These are phyloP conservation scores for Pichia heedii DNA, from an alignment of 805 yeast species.

Conservation along the genomic window DNA sequence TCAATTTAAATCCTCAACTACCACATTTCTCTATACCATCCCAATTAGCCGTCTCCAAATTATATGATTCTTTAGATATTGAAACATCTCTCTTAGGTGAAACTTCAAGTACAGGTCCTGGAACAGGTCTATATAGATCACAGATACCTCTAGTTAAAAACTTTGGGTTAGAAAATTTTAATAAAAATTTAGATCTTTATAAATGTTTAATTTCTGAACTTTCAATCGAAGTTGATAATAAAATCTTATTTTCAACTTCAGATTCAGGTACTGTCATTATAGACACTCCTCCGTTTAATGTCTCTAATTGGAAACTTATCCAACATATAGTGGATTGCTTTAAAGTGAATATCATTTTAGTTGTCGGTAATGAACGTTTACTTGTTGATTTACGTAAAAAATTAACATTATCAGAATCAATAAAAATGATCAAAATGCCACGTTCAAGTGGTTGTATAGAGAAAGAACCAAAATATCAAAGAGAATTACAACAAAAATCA, in stretches of 20 bases:
- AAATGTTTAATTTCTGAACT: constrained; percentile 27
- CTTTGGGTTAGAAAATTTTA: constrained; percentile 58
- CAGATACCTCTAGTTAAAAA: constrained; percentile 82
- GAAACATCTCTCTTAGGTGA: constrained; percentile 70
- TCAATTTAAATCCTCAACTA: constrained; percentile 68
- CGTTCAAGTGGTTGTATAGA: constrained; percentile 73
- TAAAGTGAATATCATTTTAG: constrained; percentile 49
- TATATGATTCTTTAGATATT: constrained; percentile 72
- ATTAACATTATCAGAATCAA: constrained; percentile 24
- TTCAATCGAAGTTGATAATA: constrained; percentile 7
- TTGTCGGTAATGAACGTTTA: constrained; percentile 69
- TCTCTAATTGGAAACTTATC: constrained; percentile 42
- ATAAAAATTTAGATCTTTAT: constrained; percentile 51
- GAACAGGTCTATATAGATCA: constrained; percentile 69
- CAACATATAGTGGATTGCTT: constrained; percentile 52
- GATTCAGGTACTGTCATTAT: constrained; percentile 44
- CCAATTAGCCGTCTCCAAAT: constrained; percentile 70
- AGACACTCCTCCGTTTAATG: constrained; percentile 62
- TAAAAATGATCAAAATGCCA: constrained; percentile 52
- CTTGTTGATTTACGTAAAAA: constrained; percentile 53
- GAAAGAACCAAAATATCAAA: constrained; percentile 54
- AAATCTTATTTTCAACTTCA: constrained; percentile 3
- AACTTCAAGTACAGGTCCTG: constrained; percentile 67
- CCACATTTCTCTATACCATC: constrained; percentile 60
- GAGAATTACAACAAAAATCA: constrained; percentile 65